Conservation (phyloP, 192 early-diverging fungal species). For the Linnemannia zychae region DNA sequence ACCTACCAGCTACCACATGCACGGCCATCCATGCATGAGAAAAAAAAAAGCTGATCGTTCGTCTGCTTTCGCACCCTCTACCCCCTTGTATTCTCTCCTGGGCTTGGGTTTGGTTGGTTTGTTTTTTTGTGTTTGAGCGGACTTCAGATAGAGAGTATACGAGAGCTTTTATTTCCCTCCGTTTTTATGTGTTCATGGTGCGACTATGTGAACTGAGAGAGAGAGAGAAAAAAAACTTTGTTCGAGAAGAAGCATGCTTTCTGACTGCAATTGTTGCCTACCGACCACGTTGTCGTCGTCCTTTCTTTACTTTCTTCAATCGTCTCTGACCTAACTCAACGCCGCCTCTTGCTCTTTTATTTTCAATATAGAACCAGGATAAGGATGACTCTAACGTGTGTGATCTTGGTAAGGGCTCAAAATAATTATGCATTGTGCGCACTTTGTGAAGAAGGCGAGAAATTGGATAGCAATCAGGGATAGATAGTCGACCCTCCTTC, state of each 20-base stretch:
- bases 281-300: not conserved
- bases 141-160: not conserved
- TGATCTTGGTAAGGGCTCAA: conserved; percentile 31
- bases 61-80: not conserved
- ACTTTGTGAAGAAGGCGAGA: not conserved
- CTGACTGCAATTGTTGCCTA: not conserved
- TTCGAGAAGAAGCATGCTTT: not conserved
- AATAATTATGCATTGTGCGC: not conserved
- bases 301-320: not conserved
- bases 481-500: not conserved
- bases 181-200: not conserved
- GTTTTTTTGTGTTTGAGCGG: not conserved
- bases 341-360: not conserved
- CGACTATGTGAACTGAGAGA: not conserved
- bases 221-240: not conserved
- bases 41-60: not conserved
- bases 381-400: not conserved
- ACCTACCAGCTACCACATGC: not conserved
- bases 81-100: too few relatives aligned
- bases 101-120: conserved; percentile 3
- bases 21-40: not conserved
- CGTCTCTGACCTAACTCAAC: not conserved
- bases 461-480: not conserved
- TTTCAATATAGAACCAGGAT: not conserved
- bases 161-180: not conserved